phyloP scores from a whole-genome alignment of 768 basidiomycete genomes.

The Lenzites betulinus region DNA sequence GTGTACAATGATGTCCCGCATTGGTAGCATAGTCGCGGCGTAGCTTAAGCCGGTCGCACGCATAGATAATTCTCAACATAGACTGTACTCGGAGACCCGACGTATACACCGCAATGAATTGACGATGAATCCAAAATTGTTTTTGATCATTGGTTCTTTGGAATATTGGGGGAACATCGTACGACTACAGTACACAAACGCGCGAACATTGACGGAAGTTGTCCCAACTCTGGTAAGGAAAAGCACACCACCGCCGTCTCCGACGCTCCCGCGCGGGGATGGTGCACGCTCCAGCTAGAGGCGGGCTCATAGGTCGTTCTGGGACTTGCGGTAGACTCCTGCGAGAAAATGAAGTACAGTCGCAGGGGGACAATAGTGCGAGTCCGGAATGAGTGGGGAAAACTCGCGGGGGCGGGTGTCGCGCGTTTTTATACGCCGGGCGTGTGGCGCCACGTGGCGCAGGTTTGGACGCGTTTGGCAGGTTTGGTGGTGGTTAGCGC shows the following conservation, averaged over 20 bases:
- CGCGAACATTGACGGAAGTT: slow-evolving; percentile 7
- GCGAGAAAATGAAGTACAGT: slow-evolving; percentile 31
- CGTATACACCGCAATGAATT: not conserved
- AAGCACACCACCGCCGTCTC: slow-evolving; percentile 33
- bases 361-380: slow-evolving; percentile 46
- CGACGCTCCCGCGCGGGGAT: slow-evolving; percentile 23
- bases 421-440: slow-evolving; percentile 5
- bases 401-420: not conserved
- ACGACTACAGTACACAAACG: not conserved
- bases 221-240: slow-evolving; percentile 44
- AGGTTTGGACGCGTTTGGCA: slow-evolving; percentile 6
- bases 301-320: slow-evolving; percentile 30
- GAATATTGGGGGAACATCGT: no score
- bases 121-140: not conserved
- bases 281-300: slow-evolving; percentile 41
- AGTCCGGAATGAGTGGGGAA: slow-evolving; percentile 40
- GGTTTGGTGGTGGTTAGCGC: not conserved
- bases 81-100: not conserved
- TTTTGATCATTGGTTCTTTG: no score
- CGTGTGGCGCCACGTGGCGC: slow-evolving; percentile 2
- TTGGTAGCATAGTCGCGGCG: not conserved
- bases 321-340: slow-evolving; percentile 43
- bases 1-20: not conserved
- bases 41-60: not conserved
- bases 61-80: not conserved